Conservation (phyloP, 228 moss, liverwort and hornwort genomes). For the Sphagnum magellanicum region DNA sequence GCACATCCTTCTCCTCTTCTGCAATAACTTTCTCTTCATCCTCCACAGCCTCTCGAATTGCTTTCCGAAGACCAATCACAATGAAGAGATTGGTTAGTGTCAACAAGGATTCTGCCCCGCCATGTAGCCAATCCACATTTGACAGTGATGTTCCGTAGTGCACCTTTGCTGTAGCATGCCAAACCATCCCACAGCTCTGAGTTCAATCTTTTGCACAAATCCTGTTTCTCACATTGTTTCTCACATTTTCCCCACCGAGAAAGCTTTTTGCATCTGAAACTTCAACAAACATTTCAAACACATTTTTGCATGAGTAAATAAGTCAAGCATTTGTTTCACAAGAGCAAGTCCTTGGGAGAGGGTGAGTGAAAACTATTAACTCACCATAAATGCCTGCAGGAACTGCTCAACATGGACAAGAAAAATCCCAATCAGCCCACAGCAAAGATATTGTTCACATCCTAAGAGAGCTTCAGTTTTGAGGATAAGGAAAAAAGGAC, state of each 20-base stretch:
- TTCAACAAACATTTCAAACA: too few relatives aligned
- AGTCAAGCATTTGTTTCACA: too few relatives aligned
- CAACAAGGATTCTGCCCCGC: slow-evolving; percentile 88
- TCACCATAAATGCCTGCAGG: slow-evolving; percentile 97
- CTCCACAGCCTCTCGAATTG: slow-evolving; percentile 47
- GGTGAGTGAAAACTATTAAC: slow-evolving; percentile 1
- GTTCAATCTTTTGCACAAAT: background rate
- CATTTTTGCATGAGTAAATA: too few relatives aligned
- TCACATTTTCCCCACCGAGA: background rate
- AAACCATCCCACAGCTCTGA: background rate
- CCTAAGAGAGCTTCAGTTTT: too few relatives aligned
- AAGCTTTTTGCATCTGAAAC: background rate
- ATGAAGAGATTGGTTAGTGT: slow-evolving; percentile 96
- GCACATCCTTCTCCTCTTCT: slow-evolving; percentile 56
- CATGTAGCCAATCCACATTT: slow-evolving; percentile 98
- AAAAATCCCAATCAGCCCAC: background rate
- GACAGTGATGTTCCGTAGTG: slow-evolving; percentile 95
- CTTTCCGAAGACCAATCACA: slow-evolving; percentile 74
- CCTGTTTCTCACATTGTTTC: background rate
- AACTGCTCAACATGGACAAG: slow-evolving; percentile 37
- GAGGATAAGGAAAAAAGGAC: too few relatives aligned
- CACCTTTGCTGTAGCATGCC: slow-evolving; percentile 66
- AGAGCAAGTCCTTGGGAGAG: too few relatives aligned
- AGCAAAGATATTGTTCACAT: slow-evolving; percentile 1
- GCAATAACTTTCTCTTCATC: slow-evolving; percentile 18